Evolutionary conservation across 1,139 yeast species (phyloP), one percentile per base, ranked within the genome.

Genomic region (Lodderomyces margitis): DNA sequence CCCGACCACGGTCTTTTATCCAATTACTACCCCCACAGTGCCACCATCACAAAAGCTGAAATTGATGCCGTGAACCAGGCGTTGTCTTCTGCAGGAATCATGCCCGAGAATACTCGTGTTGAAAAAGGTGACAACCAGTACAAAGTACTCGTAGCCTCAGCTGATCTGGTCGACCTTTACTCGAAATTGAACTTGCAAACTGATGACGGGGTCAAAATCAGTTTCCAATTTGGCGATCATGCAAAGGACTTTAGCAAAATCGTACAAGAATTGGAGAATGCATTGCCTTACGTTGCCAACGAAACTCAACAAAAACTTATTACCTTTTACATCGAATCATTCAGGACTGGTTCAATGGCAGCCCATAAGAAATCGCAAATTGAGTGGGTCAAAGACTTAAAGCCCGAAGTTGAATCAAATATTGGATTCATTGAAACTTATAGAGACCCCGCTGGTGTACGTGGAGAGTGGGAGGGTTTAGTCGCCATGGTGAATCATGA

Each of bases 381-480:
- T 45, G 74, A 77, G 50, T 88, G 96, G 96, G 95, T 88, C 45
- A 85, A 86, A 58, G 96, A 88, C 58, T 64, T 86, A 42, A 83
- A 87, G 6, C 96, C 96, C 11, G 69, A 69, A 28, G 91, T 88
- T 21, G 96, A 88, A 63, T 81, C 92, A 36, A 87, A 88, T 58
- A 79, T 87, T 53, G 96, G 96, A 0, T 88, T 87, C 59, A 87
- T 88, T 54, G 96, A 88, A 66, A 87, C 96, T 23, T 88, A 88
- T 64, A 75, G 96, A 61, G 96, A 87, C 59, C 95, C 95, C 12
- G 78, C 91, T 15, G 96, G 96, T 38, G 88, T 87, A 36, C 79
- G 92, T 58, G 96, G 96, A 46, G 96, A 88, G 65, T 88, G 94
- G 92, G 96, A 88, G 66, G 89, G 95, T 25, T 68, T 88, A 37